Base-by-base conservation (phyloP, 1,284 basidiomycete species). In the Ustilago lituana region DNA sequence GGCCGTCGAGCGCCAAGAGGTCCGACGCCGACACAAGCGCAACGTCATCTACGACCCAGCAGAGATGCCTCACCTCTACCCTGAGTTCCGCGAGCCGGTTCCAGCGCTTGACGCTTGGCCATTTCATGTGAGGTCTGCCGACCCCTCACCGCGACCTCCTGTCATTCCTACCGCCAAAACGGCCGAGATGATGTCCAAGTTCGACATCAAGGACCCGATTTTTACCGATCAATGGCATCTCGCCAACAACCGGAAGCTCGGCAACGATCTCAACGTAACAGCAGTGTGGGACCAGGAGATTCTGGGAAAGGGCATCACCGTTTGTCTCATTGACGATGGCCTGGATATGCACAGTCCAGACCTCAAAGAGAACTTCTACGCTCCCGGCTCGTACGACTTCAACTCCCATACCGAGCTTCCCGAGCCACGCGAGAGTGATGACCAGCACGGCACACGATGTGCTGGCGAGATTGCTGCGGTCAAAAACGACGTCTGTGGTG, bases 391-490 rank as follows among this genome's bases (percentile, higher is more conserved):
- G 0, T 93, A 94, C 82, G 95, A 99, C 83, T 99, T 94, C 83
- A 98, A 98, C 82, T 92, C 96, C 78, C 93, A 98, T 81, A 89
- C 88, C 31, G 85, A 88, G 9, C 85, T 97, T 10, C 96, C 96
- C 4, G 90, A 90, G 37, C 96, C 96, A 0, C 87, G 90, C 48
- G 88, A 96, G 41, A 87, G 86, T 22, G 94, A 98, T 74, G 96
- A 99, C 78, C 92, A 93, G 81, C 96, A 99, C 81, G 96, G 96
- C 15, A 99, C 96, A 0, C 90, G 96, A 3, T 99, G 96, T 82
- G 95, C 95, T 1, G 96, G 96, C 27, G 96, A 99, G 83, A 90
- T 99, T 52, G 94, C 92, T n/a, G 96, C 96, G 1, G 88, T 87
- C n/a, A 93, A 91, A 83, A 98, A 98, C 84, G 89, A 92, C 62